Percentiles rank a stretch among this genome's conserved stretches.
phyloP scores from a whole-genome alignment of 1,284 basidiomycete species.

The Rhodotorula sp. region DNA sequence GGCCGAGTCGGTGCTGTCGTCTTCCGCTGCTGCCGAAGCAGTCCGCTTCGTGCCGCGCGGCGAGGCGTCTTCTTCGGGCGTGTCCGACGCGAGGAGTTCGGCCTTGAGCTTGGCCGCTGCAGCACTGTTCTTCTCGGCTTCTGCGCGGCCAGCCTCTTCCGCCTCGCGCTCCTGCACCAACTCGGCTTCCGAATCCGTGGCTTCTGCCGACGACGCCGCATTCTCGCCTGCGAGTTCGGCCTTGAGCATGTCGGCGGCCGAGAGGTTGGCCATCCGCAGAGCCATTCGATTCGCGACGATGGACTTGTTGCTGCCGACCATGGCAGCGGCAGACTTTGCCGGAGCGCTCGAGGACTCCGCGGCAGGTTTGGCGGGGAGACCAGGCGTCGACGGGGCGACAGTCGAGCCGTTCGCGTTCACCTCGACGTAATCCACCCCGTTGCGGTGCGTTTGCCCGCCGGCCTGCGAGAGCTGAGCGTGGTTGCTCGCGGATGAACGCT shows the following conservation, averaged over 20 bases:
- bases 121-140: constrained; percentile 66
- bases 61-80: constrained; percentile 17
- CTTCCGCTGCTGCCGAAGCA: constrained; percentile 39
- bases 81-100: constrained; percentile 23
- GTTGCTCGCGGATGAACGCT: constrained; percentile 6
- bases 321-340: constrained; percentile 4
- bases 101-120: constrained; percentile 83
- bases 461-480: constrained; percentile 17
- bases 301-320: constrained; percentile 58
- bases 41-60: constrained; percentile 67
- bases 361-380: constrained; percentile 17
- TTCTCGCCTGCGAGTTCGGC: constrained; percentile 64
- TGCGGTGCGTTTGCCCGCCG: constrained; percentile 23
- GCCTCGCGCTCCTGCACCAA: constrained; percentile 20
- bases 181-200: constrained; percentile 2
- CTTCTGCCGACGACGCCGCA: constrained; percentile 51
- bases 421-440: constrained; percentile 38
- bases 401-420: constrained; percentile 26
- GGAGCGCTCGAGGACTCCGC: not conserved
- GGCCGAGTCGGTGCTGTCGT: constrained; percentile 19
- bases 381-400: constrained; percentile 7
- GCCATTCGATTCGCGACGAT: constrained; percentile 81
- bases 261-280: constrained; percentile 93
- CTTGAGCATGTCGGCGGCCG: constrained; percentile 87
- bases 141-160: constrained; percentile 26